Conservation (phyloP, 805 yeast genomes). For the Candida yuanshanica region DNA sequence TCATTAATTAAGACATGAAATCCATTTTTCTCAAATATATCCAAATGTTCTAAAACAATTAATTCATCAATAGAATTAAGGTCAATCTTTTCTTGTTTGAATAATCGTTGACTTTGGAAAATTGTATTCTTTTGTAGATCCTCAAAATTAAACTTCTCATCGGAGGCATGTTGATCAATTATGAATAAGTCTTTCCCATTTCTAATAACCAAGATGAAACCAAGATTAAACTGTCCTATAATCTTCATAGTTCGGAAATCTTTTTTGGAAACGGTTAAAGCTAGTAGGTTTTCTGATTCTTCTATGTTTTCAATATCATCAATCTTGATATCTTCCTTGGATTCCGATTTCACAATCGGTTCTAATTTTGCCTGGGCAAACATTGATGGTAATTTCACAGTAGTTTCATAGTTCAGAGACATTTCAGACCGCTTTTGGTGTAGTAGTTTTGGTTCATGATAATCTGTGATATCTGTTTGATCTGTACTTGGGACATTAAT, state of each 20-base stretch:
- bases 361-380: slow-evolving; percentile 2
- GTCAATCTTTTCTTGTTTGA: slow-evolving; percentile 50
- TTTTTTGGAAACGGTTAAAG: slow-evolving; percentile 57
- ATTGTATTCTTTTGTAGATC: slow-evolving; percentile 46
- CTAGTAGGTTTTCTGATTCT: slow-evolving; percentile 52
- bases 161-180: slow-evolving; percentile 96
- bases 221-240: slow-evolving; percentile 93
- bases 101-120: slow-evolving; percentile 67
- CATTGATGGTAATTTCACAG: background rate
- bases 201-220: slow-evolving; percentile 76
- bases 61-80: slow-evolving; percentile 77
- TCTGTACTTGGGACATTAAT: background rate
- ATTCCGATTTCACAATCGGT: background rate
- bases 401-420: slow-evolving; percentile 9
- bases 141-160: slow-evolving; percentile 91
- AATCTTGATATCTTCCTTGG: slow-evolving; percentile 5
- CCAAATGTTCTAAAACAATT: slow-evolving; percentile 53
- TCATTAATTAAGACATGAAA: slow-evolving; percentile 53
- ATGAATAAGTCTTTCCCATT: slow-evolving; percentile 62
- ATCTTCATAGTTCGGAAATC: slow-evolving; percentile 75
- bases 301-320: slow-evolving; percentile 40
- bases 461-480: slow-evolving; percentile 4
- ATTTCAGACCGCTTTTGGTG: background rate
- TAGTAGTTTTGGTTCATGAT: background rate
- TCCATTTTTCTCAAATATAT: slow-evolving; percentile 68